Conservation (phyloP, 129 eudicot genomes). For the Flaveria trinervia region DNA sequence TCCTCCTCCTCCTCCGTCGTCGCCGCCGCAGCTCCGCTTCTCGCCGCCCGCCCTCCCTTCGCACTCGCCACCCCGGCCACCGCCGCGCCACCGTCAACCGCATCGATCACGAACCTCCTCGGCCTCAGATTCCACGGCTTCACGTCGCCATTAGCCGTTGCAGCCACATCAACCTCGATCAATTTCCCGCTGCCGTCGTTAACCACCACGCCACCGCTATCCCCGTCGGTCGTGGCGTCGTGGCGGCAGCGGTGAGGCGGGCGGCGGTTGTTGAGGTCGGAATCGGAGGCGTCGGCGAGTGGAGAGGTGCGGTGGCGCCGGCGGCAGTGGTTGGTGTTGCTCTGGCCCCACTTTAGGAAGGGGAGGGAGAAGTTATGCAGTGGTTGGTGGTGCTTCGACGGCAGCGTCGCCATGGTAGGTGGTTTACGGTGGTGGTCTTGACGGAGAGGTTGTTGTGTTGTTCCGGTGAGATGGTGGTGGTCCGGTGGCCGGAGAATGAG, state of each 20-base stretch:
- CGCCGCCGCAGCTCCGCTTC: conserved; percentile 16
- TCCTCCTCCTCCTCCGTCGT: conserved; percentile 30
- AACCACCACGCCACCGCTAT: neutral
- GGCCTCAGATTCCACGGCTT: conserved; percentile 66
- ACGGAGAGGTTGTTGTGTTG: neutral
- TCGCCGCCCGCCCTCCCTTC: conserved; percentile 20
- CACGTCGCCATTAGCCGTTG: conserved; percentile 25
- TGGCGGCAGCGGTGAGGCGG: neutral
- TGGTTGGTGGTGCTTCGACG: conserved; percentile 35
- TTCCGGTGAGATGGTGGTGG: neutral
- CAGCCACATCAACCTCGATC: conserved; percentile 24
- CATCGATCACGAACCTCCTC: conserved; percentile 32
- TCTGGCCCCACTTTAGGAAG: conserved; percentile 42
- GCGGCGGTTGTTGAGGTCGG: conserved; percentile 10
- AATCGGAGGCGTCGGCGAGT: conserved; percentile 13
- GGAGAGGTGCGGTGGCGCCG: conserved; percentile 28
- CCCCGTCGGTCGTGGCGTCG: conserved; percentile 5
- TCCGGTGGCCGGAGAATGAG: neutral
- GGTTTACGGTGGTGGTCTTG: neutral
- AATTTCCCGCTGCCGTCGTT: neutral
- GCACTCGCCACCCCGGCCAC: conserved; percentile 6
- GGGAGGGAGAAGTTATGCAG: conserved; percentile 41
- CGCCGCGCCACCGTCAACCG: neutral
- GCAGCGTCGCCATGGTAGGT: conserved; percentile 27
- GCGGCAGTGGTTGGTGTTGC: conserved; percentile 27